Conservation (phyloP, 305 asterid species). For the Plantago rigida region DNA sequence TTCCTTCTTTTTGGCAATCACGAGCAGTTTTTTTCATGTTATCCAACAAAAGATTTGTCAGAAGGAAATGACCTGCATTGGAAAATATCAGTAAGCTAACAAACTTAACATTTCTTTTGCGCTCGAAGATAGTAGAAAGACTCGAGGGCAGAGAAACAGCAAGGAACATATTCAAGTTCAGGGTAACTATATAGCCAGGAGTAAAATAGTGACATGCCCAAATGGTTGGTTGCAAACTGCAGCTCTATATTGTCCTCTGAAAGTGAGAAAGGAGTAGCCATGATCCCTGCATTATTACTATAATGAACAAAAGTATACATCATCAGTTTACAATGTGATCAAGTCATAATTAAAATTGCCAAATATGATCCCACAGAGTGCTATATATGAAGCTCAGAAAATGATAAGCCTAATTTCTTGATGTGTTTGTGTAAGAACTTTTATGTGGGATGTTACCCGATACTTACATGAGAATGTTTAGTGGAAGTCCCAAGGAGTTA, state of each 20-base stretch:
- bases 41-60: conserved; percentile 66
- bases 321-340: conserved; percentile 22
- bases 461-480: conserved; percentile 69
- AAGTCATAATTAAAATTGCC: background rate
- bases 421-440: background rate
- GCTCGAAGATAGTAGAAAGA: no score
- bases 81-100: conserved; percentile 3
- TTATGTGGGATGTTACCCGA: background rate
- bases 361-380: background rate
- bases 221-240: conserved; percentile 89
- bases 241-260: conserved; percentile 68
- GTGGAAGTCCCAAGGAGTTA: conserved; percentile 43
- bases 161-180: no score
- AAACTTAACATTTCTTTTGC: background rate
- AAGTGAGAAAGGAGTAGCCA: conserved; percentile 64
- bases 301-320: conserved; percentile 14
- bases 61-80: conserved; percentile 70
- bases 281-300: conserved; percentile 90
- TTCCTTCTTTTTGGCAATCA: conserved; percentile 59
- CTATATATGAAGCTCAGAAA: conserved; percentile 12
- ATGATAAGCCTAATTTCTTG: background rate
- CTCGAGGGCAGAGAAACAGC: no score
- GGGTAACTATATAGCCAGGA: background rate
- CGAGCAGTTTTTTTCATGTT: conserved; percentile 63
- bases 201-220: conserved; percentile 38